Conservation (phyloP, 2,329 filamentous ascomycete genomes). For the Ophiostoma quercus region DNA sequence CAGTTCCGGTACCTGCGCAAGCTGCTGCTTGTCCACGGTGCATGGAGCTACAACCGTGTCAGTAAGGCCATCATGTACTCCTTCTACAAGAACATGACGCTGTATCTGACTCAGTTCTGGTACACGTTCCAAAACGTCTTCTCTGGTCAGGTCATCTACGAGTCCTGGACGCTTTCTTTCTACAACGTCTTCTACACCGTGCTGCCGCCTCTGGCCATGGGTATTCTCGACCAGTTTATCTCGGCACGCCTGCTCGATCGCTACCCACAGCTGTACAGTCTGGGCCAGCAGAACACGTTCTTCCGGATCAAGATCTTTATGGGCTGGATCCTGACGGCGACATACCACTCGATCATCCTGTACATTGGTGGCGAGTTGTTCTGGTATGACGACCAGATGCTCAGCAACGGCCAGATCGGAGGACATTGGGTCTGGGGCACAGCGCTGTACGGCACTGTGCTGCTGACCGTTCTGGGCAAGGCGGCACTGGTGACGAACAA, state of each 20-base stretch:
- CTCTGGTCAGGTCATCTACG: slow-evolving; percentile 95
- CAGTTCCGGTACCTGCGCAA: slow-evolving; percentile 96
- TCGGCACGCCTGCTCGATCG: slow-evolving; percentile 88
- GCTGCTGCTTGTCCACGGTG: slow-evolving; percentile 86
- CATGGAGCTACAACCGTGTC: slow-evolving; percentile 96
- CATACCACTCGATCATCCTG: slow-evolving; percentile 92
- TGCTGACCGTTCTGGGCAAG: slow-evolving; percentile 90
- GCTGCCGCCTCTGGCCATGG: slow-evolving; percentile 85
- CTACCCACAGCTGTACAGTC: slow-evolving; percentile 90
- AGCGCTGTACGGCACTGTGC: slow-evolving; percentile 86
- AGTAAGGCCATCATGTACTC: slow-evolving; percentile 97
- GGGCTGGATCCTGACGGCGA: slow-evolving; percentile 88
- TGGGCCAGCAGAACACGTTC: slow-evolving; percentile 88
- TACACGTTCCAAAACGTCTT: slow-evolving; percentile 98
- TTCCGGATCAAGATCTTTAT: slow-evolving; percentile 91
- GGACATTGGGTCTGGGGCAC: slow-evolving; percentile 99
- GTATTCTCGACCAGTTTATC: slow-evolving; percentile 96
- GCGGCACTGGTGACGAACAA: slow-evolving; percentile 92
- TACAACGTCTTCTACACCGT: slow-evolving; percentile 99
- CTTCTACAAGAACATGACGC: slow-evolving; percentile 98
- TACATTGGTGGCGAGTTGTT: slow-evolving; percentile 80
- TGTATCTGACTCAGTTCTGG: slow-evolving; percentile 99
- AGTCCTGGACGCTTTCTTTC: slow-evolving; percentile 98
- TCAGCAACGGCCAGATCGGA: slow-evolving; percentile 71
- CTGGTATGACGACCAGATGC: slow-evolving; percentile 73